These are phyloP conservation scores for Kondoa malvinella DNA, from an alignment of 768 basidiomycete genomes.

Conservation along the genomic window DNA sequence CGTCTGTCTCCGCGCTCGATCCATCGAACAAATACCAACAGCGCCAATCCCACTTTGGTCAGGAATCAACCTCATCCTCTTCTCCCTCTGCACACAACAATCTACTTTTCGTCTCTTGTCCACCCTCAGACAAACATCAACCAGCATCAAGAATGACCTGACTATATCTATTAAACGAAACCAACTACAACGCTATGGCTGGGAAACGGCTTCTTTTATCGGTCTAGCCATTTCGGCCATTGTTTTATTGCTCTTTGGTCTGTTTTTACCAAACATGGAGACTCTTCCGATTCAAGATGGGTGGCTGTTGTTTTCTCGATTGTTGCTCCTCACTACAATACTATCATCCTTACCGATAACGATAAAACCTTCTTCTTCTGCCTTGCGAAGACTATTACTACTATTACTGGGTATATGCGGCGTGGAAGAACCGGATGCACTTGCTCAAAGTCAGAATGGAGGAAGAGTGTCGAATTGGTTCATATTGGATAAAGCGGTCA, in stretches of 20 bases:
- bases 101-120: slow-evolving; percentile 18
- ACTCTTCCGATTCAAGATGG: slow-evolving; percentile 16
- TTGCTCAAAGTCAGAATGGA: background rate
- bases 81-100: slow-evolving; percentile 21
- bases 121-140: slow-evolving; percentile 11
- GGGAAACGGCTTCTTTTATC: slow-evolving; percentile 20
- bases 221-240: slow-evolving; percentile 14
- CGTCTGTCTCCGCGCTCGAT: slow-evolving; percentile 18
- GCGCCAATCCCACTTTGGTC: slow-evolving; percentile 20
- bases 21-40: background rate
- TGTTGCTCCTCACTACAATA: slow-evolving; percentile 18
- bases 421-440: background rate
- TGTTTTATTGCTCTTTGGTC: slow-evolving; percentile 22
- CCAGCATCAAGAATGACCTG: background rate
- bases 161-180: background rate
- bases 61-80: slow-evolving; percentile 20
- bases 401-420: background rate
- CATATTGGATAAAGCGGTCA: background rate
- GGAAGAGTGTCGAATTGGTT: background rate
- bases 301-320: slow-evolving; percentile 15
- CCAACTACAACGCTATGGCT: slow-evolving; percentile 20
- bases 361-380: background rate
- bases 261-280: slow-evolving; percentile 19
- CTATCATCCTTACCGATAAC: slow-evolving; percentile 4
- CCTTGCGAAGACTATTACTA: slow-evolving; percentile 3